Evolutionary conservation across 352 stramenopile genomes (phyloP).

Genomic region (Globisporangium cystogenes): DNA sequence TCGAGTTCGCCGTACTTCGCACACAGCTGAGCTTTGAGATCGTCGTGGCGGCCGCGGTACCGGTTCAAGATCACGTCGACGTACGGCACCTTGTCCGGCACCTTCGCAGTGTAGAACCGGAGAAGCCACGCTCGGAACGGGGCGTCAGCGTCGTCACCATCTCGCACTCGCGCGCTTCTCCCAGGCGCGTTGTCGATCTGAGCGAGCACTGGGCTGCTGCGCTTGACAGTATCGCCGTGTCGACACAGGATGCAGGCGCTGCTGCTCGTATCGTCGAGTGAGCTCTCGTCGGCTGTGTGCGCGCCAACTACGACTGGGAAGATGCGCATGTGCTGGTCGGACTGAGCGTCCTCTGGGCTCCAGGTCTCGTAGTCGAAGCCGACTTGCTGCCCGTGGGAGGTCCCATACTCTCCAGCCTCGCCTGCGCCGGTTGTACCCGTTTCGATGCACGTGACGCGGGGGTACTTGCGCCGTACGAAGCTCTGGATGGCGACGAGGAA

Average conservation of each 20-base stretch:
- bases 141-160: conserved; percentile 19
- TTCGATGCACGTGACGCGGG: conserved; percentile 48
- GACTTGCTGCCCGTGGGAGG: background rate
- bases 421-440: conserved; percentile 6
- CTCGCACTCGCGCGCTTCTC: background rate
- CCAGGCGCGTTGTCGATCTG: background rate
- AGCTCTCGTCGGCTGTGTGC: background rate
- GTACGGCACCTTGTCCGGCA: conserved; percentile 40
- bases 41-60: conserved; percentile 46
- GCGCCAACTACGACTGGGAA: conserved; percentile 18
- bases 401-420: background rate
- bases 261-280: background rate
- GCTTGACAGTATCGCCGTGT: background rate
- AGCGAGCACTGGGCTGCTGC: background rate
- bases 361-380: conserved; percentile 18
- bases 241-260: conserved; percentile 7
- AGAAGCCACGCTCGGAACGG: conserved; percentile 36
- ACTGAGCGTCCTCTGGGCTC: conserved; percentile 13
- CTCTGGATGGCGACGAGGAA: conserved; percentile 52
- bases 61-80: conserved; percentile 51
- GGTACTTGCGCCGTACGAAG: conserved; percentile 66
- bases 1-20: conserved; percentile 35
- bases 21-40: conserved; percentile 44
- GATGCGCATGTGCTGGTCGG: conserved; percentile 26
- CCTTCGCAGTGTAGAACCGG: conserved; percentile 42